Conservation (phyloP, 208 protist species). For the Acanthamoeba castellanii region DNA sequence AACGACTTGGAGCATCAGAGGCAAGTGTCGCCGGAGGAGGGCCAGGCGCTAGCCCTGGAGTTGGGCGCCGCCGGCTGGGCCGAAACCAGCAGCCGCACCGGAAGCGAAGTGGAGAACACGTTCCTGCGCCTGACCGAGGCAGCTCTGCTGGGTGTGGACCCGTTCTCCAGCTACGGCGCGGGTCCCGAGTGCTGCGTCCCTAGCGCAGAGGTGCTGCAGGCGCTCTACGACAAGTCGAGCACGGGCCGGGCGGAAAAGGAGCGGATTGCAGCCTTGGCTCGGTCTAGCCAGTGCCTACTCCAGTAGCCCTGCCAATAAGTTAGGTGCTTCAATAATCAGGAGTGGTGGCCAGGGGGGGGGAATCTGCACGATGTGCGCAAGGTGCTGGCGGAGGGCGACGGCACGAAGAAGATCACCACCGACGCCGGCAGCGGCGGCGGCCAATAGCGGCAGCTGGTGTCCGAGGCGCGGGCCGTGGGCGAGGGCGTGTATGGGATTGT, state of each 20-base stretch:
- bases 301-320: too few relatives aligned
- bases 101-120: background rate
- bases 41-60: background rate
- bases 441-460: background rate
- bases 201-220: background rate
- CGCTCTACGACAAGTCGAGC: background rate
- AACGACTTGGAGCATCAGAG: background rate
- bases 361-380: background rate
- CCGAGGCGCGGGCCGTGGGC: background rate
- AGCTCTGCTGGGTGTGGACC: background rate
- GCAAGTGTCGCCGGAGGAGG: background rate
- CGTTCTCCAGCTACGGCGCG: background rate
- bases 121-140: background rate
- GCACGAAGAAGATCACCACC: background rate
- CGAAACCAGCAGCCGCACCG: background rate
- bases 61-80: background rate
- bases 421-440: background rate
- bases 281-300: background rate
- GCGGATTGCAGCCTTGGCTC: background rate
- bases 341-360: background rate
- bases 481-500: conserved; percentile 17
- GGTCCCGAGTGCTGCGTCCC: background rate
- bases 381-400: background rate
- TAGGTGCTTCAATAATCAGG: conserved; percentile 4
- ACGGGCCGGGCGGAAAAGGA: background rate